Evolutionary conservation across 495 filamentous ascomycete genomes (phyloP).

Genomic region (Penicillium arizonense): DNA sequence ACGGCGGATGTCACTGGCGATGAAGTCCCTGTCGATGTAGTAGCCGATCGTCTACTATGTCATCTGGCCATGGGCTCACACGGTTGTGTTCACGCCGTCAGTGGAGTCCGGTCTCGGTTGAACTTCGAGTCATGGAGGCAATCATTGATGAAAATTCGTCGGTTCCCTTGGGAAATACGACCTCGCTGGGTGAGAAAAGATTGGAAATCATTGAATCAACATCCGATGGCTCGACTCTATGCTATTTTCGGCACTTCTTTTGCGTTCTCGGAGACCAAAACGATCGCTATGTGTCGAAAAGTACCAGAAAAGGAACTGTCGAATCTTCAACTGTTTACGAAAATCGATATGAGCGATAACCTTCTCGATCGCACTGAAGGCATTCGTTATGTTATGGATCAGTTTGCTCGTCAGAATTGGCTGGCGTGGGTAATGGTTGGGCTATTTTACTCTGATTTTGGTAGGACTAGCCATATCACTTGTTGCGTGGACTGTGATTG

Average conservation of each 20-base stretch:
- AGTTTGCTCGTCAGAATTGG: neutral
- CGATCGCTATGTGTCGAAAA: neutral
- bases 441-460: neutral
- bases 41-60: conserved; percentile 11
- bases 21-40: conserved; percentile 24
- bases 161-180: conserved; percentile 6
- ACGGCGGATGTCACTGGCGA: conserved; percentile 3
- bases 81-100: conserved; percentile 16
- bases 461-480: neutral
- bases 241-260: conserved; percentile 12
- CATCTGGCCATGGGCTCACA: conserved; percentile 14
- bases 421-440: neutral
- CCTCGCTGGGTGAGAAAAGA: conserved; percentile 2
- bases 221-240: conserved; percentile 8
- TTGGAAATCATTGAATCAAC: conserved; percentile 13
- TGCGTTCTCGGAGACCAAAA: conserved; percentile 12
- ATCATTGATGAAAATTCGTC: conserved; percentile 1
- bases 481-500: neutral
- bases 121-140: neutral
- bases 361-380: neutral
- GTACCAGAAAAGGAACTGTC: neutral
- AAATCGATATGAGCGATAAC: neutral
- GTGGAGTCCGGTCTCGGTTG: neutral
- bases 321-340: neutral
- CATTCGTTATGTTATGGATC: neutral